Conservation (phyloP, 345 rosid genomes). For the Populus nigra region DNA sequence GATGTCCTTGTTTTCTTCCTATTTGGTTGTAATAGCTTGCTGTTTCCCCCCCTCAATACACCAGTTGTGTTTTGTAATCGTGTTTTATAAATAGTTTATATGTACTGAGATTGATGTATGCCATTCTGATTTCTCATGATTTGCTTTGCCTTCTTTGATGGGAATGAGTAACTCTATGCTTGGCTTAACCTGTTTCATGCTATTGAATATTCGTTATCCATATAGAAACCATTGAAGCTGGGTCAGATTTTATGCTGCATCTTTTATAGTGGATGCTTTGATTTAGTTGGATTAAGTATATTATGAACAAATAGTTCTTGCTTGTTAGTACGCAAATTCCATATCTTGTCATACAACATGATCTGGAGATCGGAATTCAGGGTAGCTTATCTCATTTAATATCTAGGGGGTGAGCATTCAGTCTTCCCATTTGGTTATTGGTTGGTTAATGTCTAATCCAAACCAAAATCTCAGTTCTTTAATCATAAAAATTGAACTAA, state of each 20-base stretch:
- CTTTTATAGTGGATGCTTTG: background rate
- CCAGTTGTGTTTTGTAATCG: background rate
- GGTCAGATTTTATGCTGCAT: background rate
- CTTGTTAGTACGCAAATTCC: too few species aligned
- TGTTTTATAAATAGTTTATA: background rate
- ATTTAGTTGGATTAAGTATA: background rate
- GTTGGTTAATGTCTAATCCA: too few species aligned
- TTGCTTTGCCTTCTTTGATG: background rate
- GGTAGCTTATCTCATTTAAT: background rate
- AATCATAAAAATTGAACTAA: too few species aligned
- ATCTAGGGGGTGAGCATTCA: background rate
- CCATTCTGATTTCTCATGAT: background rate
- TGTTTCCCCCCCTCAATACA: background rate
- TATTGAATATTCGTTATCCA: too few species aligned
- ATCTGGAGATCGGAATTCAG: background rate
- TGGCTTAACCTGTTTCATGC: background rate
- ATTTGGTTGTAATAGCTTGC: constrained; percentile 12
- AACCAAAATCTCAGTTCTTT: too few species aligned
- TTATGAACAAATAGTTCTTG: background rate
- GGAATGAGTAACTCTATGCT: background rate
- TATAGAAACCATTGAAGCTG: background rate
- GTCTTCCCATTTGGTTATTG: background rate
- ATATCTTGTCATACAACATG: too few species aligned
- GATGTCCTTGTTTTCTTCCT: constrained; percentile 1
- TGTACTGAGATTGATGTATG: background rate